These are phyloP conservation scores for Diaporthe aspalathi DNA, from an alignment of 2,329 filamentous ascomycete species.

Conservation along the genomic window DNA sequence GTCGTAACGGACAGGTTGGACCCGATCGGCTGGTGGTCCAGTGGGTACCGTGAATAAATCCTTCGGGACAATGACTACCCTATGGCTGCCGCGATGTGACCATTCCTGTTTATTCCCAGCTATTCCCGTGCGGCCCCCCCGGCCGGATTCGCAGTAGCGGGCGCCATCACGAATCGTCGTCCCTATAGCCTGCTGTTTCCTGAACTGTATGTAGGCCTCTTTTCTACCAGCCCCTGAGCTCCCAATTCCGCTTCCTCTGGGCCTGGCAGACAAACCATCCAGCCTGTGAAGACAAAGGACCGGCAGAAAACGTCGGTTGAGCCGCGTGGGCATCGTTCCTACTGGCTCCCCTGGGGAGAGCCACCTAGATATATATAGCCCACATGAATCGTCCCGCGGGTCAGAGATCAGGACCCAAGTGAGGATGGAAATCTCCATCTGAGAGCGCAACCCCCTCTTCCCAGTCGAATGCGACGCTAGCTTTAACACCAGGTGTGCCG, in stretches of 20 bases:
- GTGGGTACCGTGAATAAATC: conserved; percentile 1
- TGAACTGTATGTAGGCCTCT: conserved; percentile 10
- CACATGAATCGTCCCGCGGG: conserved; percentile 6
- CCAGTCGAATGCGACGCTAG: conserved; percentile 3
- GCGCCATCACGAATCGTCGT: conserved; percentile 13
- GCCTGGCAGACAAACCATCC: background rate
- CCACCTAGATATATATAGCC: background rate
- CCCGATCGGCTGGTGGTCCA: conserved; percentile 1
- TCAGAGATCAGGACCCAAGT: background rate
- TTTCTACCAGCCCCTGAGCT: conserved; percentile 4
- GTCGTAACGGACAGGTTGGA: background rate
- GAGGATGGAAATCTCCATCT: conserved; percentile 2
- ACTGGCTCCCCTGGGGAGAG: background rate
- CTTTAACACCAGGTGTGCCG: background rate
- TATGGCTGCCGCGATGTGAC: background rate
- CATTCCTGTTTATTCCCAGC: background rate
- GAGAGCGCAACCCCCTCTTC: background rate
- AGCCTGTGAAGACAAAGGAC: background rate
- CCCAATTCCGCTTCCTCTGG: background rate
- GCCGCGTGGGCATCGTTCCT: background rate
- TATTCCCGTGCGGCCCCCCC: background rate
- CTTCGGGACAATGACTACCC: background rate
- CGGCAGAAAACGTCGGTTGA: conserved; percentile 1
- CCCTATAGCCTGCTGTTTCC: background rate
- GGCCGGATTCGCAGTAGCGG: conserved; percentile 6